phyloP scores from a whole-genome alignment of 768 basidiomycete genomes.

The Suillus bovinus region DNA sequence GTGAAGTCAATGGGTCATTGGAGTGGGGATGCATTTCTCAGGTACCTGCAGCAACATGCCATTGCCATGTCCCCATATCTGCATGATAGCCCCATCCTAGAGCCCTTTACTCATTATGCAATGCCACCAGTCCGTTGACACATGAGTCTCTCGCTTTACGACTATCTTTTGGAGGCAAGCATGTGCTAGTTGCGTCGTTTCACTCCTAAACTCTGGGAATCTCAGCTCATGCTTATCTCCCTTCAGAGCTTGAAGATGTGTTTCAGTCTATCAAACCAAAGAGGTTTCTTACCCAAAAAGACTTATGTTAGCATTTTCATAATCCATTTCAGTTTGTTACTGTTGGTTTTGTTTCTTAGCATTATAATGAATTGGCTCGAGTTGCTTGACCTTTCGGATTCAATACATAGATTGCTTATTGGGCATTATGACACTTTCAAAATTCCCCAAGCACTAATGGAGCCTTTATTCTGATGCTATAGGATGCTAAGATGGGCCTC shows the following conservation, averaged over 20 bases:
- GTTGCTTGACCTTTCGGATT: too few species aligned
- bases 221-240: background rate
- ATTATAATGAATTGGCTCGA: too few species aligned
- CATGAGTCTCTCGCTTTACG: too few species aligned
- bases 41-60: slow-evolving; percentile 33
- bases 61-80: slow-evolving; percentile 28
- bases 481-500: too few species aligned
- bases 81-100: slow-evolving; percentile 16
- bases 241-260: background rate
- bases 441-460: too few species aligned
- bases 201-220: background rate
- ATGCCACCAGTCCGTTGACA: slow-evolving; percentile 9
- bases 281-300: background rate
- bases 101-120: background rate
- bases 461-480: too few species aligned
- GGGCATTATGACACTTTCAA: too few species aligned
- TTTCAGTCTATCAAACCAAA: background rate
- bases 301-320: too few species aligned
- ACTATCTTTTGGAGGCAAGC: background rate
- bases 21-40: slow-evolving; percentile 29
- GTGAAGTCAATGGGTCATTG: slow-evolving; percentile 36
- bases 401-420: too few species aligned
- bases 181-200: background rate
- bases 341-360: too few species aligned
- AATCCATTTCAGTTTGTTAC: too few species aligned